Evolutionary conservation across 768 basidiomycete genomes (phyloP).

Genomic region (Macrolepiota dolichaula): DNA sequence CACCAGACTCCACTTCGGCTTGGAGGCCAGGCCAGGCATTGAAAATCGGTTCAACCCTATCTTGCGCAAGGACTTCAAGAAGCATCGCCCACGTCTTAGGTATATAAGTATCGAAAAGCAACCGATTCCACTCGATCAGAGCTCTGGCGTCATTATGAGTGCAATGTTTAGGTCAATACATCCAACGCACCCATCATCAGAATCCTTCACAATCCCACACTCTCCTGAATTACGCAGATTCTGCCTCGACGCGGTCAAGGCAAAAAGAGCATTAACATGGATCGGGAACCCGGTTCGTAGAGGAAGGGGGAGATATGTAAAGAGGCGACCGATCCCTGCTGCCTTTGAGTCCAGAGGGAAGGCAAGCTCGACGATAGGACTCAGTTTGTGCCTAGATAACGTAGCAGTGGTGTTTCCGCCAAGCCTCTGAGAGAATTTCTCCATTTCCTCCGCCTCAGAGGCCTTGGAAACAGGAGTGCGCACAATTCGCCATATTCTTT

Average conservation of each 20-base stretch:
- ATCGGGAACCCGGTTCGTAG: conserved; percentile 40
- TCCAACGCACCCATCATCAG: conserved; percentile 36
- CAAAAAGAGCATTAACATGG: conserved; percentile 46
- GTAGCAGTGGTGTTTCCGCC: conserved; percentile 19
- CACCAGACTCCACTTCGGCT: conserved; percentile 28
- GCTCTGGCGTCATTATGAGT: conserved; percentile 25
- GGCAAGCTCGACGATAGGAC: conserved; percentile 35
- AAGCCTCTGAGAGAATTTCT: conserved; percentile 22
- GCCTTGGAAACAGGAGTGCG: conserved; percentile 23
- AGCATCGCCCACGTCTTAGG: conserved; percentile 39
- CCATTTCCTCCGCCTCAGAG: conserved; percentile 20
- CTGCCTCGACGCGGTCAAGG: conserved; percentile 42
- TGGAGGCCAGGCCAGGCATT: conserved; percentile 37
- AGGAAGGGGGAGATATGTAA: conserved; percentile 47
- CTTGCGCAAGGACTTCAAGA: conserved; percentile 25
- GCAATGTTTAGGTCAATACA: background rate
- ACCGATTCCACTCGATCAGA: conserved; percentile 44
- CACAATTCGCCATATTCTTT: conserved; percentile 31
- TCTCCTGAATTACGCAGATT: conserved; percentile 40
- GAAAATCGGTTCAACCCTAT: conserved; percentile 27
- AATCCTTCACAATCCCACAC: conserved; percentile 31
- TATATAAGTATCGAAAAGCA: conserved; percentile 41
- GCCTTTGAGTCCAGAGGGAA: conserved; percentile 21
- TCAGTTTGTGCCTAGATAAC: conserved; percentile 39
- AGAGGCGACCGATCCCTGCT: conserved; percentile 33